phyloP scores from a whole-genome alignment of 2,329 filamentous ascomycete genomes.

The Pseudogymnoascus sp. region DNA sequence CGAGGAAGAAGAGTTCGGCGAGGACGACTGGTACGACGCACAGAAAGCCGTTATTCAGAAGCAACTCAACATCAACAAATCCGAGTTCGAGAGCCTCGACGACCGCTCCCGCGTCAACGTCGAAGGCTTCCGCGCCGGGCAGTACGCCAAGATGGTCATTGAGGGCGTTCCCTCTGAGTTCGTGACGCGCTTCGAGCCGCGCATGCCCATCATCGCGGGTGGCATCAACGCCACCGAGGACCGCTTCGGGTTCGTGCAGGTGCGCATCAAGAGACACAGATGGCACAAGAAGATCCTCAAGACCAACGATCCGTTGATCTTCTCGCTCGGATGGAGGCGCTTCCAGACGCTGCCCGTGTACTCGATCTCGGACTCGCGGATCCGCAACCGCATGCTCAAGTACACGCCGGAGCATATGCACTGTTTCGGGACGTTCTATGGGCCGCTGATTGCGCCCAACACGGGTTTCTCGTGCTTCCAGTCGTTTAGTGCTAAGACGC shows the following conservation, averaged over 20 bases:
- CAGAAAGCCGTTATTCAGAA: slow-evolving; percentile 94
- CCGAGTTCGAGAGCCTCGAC: slow-evolving; percentile 84
- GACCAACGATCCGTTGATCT: slow-evolving; percentile 94
- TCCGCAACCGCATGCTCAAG: slow-evolving; percentile 94
- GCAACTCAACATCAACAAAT: slow-evolving; percentile 92
- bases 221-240: slow-evolving; percentile 92
- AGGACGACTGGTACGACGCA: slow-evolving; percentile 97
- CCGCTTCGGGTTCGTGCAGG: slow-evolving; percentile 89
- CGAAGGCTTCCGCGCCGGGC: slow-evolving; percentile 85
- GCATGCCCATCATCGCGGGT: slow-evolving; percentile 77
- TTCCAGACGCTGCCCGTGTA: slow-evolving; percentile 93
- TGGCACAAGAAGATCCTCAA: slow-evolving; percentile 99
- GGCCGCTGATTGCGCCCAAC: slow-evolving; percentile 88
- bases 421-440: slow-evolving; percentile 93
- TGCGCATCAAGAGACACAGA: slow-evolving; percentile 91
- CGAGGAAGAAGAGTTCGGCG: slow-evolving; percentile 73
- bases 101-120: slow-evolving; percentile 73
- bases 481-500: slow-evolving; percentile 72
- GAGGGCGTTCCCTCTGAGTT: slow-evolving; percentile 90
- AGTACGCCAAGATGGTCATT: slow-evolving; percentile 85
- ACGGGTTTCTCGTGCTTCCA: slow-evolving; percentile 94
- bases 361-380: slow-evolving; percentile 88
- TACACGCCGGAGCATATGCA: slow-evolving; percentile 99
- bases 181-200: slow-evolving; percentile 69
- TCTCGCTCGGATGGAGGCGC: slow-evolving; percentile 90